Evolutionary conservation across 352 stramenopile genomes (phyloP).

Genomic region (Pythium aquatile): DNA sequence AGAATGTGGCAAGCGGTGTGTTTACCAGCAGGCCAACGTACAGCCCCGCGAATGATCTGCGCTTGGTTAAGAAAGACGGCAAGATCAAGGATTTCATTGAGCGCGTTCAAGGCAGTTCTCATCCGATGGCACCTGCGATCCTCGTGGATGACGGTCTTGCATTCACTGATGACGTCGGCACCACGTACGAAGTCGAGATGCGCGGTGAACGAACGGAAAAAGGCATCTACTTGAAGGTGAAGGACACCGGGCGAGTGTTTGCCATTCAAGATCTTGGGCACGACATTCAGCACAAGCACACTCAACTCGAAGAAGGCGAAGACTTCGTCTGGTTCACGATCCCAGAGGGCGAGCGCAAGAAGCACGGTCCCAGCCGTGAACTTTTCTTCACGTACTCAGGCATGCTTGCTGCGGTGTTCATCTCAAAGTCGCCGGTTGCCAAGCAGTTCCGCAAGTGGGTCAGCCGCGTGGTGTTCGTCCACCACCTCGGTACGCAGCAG

Average conservation of each 20-base stretch:
- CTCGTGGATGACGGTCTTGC: too few species aligned
- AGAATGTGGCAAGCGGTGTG: not conserved
- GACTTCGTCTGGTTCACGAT: slow-evolving; percentile 1
- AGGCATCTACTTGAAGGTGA: slow-evolving; percentile 12
- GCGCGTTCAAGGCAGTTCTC: not conserved
- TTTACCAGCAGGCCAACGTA: not conserved
- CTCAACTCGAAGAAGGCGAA: not conserved
- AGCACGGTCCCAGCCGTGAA: too few species aligned
- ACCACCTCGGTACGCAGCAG: not conserved
- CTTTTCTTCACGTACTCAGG: slow-evolving; percentile 6
- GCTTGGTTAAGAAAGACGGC: slow-evolving; percentile 2
- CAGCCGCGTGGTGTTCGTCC: not conserved
- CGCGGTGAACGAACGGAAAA: not conserved
- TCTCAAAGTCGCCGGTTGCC: not conserved
- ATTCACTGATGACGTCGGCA: not conserved
- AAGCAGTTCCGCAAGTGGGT: slow-evolving; percentile 3
- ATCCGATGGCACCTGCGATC: too few species aligned
- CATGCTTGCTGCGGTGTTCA: not conserved
- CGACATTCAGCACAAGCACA: not conserved
- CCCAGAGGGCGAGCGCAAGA: too few species aligned
- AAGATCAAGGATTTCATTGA: slow-evolving; percentile 8
- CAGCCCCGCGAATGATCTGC: slow-evolving; percentile 6
- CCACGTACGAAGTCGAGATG: not conserved
- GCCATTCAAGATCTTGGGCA: not conserved
- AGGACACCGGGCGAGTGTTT: not conserved